phyloP scores from a whole-genome alignment of 2,329 filamentous ascomycete species.

The Aspergillus uvarum region DNA sequence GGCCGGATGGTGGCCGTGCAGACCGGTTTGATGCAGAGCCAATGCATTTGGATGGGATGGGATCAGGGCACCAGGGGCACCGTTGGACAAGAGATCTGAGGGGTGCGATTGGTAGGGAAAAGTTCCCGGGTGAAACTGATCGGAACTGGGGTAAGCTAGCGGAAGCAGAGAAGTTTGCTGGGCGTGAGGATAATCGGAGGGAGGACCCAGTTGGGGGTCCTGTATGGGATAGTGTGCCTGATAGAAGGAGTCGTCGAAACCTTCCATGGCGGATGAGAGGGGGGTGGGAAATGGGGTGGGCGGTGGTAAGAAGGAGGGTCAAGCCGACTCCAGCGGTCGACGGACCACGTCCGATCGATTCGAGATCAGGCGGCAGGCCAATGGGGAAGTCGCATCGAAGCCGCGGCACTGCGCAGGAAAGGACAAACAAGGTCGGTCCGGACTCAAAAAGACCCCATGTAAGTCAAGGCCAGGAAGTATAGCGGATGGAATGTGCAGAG shows the following conservation, averaged over 20 bases:
- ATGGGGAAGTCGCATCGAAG: conserved; percentile 18
- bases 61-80: conserved; percentile 15
- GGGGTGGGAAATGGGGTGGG: no score
- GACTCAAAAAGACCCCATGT: neutral
- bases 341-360: conserved; percentile 21
- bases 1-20: neutral
- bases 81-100: conserved; percentile 10
- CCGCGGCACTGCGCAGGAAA: neutral
- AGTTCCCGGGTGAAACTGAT: conserved; percentile 12
- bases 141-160: conserved; percentile 13
- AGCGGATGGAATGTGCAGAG: neutral
- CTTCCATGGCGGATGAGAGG: conserved; percentile 12
- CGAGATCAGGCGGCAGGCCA: conserved; percentile 13
- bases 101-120: conserved; percentile 16
- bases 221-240: conserved; percentile 16
- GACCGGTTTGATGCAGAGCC: conserved; percentile 11
- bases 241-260: conserved; percentile 19
- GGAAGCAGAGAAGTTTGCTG: conserved; percentile 12
- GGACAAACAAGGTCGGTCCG: neutral
- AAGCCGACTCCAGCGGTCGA: conserved; percentile 8
- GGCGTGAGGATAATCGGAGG: conserved; percentile 3
- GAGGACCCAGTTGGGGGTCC: conserved; percentile 8
- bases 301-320: neutral
- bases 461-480: neutral
- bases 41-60: conserved; percentile 19